phyloP scores from a whole-genome alignment of 2,329 filamentous ascomycete species.

The Malbranchea cinnamomea region DNA sequence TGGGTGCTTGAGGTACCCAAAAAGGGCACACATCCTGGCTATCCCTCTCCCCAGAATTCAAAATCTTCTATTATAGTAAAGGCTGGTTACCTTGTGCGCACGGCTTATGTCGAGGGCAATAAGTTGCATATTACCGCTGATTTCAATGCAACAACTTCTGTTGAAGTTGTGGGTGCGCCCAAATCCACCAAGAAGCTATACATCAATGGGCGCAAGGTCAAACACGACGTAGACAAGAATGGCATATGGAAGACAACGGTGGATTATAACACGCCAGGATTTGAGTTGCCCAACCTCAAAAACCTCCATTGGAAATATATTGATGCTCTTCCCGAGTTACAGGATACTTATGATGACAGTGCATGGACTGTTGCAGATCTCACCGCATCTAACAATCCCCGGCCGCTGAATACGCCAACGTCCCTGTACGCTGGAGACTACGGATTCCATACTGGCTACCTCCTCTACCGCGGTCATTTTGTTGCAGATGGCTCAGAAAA shows the following conservation, averaged over 20 bases:
- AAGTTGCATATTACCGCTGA: slow-evolving; percentile 53
- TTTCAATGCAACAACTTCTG: slow-evolving; percentile 50
- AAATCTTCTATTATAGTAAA: slow-evolving; percentile 27
- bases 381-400: slow-evolving; percentile 45
- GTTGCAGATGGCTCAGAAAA: slow-evolving; percentile 14
- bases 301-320: slow-evolving; percentile 52
- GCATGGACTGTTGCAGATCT: slow-evolving; percentile 48
- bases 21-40: slow-evolving; percentile 16
- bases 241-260: slow-evolving; percentile 39
- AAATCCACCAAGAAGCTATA: slow-evolving; percentile 40
- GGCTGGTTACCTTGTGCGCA: slow-evolving; percentile 29
- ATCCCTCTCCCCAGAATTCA: slow-evolving; percentile 16
- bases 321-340: slow-evolving; percentile 56
- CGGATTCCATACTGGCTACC: slow-evolving; percentile 16
- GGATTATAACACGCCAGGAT: slow-evolving; percentile 33
- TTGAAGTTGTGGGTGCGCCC: slow-evolving; percentile 54
- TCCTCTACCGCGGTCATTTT: slow-evolving; percentile 19
- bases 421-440: slow-evolving; percentile 27
- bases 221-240: slow-evolving; percentile 26
- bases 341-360: slow-evolving; percentile 50
- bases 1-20: slow-evolving; percentile 27
- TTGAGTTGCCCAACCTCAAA: slow-evolving; percentile 44
- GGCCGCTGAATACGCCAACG: slow-evolving; percentile 45
- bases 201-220: slow-evolving; percentile 42
- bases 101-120: slow-evolving; percentile 38